A percentile compares a stretch with the other conserved stretches of the same genome.
These are phyloP conservation scores for Insectozyma bohioensis DNA, from an alignment of 1,139 yeast species.

Conservation along the genomic window DNA sequence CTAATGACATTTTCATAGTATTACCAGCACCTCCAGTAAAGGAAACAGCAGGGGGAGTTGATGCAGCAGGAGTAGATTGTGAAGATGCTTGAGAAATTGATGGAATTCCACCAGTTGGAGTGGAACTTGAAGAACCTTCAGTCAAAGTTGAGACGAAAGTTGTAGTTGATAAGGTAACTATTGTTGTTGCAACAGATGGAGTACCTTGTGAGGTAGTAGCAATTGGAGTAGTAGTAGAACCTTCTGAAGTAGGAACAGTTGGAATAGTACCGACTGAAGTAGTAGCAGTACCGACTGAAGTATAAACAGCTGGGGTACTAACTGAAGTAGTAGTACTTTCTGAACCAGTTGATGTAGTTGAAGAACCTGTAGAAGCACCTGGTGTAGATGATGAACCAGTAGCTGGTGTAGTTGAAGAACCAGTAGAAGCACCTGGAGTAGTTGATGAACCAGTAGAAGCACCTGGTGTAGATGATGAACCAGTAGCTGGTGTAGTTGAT, in stretches of 20 bases:
- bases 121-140: too few species aligned
- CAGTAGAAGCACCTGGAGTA: neutral
- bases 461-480: constrained; percentile 21
- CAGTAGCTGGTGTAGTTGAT: constrained; percentile 1
- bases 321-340: constrained; percentile 1
- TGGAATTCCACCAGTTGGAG: constrained; percentile 2
- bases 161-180: too few species aligned
- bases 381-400: neutral
- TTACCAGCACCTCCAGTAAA: constrained; percentile 9
- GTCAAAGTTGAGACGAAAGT: constrained; percentile 3
- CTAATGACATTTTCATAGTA: constrained; percentile 8
- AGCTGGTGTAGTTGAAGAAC: constrained; percentile 2
- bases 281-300: too few species aligned
- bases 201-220: neutral
- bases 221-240: neutral
- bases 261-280: constrained; percentile 1
- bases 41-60: constrained; percentile 4
- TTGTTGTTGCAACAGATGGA: too few species aligned
- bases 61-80: constrained; percentile 1
- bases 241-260: constrained; percentile 3
- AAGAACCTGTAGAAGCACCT: too few species aligned
- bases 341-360: constrained; percentile 3
- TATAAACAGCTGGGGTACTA: too few species aligned
- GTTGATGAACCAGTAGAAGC: neutral
- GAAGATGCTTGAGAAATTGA: constrained; percentile 3